Base-by-base conservation (phyloP, 2,329 filamentous ascomycete genomes). In the Pezicula radicicola region DNA sequence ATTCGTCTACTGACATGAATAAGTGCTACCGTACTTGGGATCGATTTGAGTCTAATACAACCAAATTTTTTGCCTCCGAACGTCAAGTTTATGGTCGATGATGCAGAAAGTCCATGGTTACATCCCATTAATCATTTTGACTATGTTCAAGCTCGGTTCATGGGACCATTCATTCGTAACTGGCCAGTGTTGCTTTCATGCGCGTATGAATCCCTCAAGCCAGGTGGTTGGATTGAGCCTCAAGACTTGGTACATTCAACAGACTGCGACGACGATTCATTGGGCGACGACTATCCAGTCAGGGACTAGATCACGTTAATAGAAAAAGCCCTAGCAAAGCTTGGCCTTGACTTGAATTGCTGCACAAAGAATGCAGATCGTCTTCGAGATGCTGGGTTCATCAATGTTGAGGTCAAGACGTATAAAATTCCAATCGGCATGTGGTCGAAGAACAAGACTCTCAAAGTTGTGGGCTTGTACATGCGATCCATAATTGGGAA, bases 41-140 rank as follows among this genome's bases (percentile, higher is more conserved):
- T 80, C 9, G 84, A 88, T 59, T 72, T 88, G 6, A 86, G 82
- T 1, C 83, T 83, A 2, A 81, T 86, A 19, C 84, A 87, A 60
- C 82, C 83, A 4, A 71, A 71, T 8, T 73, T 79, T 48, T 83
- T 89, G 1, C 86, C 87, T 0, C 78, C 80, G 12, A 91, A 91
- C 57, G 84, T 89, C 18, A 80, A 81, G n/a, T n/a, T n/a, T n/a
- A n/a, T n/a, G n/a, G n/a, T n/a, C n/a, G n/a, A n/a, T n/a, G n/a
- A n/a, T n/a, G 55, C 36, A 4, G 50, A 47, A 21, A 30, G 21
- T 78, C 67, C 64, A 28, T 72, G 67, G 67, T 77, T 66, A 66
- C 78, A 68, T 41, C 68, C 73, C 12, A 80, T 83, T 55, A 80
- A 85, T 65, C 79, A 75, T 56, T 80, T 83, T 55, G 80, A 85